phyloP scores from a whole-genome alignment of 345 rosid genomes.

The Nephelium lappaceum region DNA sequence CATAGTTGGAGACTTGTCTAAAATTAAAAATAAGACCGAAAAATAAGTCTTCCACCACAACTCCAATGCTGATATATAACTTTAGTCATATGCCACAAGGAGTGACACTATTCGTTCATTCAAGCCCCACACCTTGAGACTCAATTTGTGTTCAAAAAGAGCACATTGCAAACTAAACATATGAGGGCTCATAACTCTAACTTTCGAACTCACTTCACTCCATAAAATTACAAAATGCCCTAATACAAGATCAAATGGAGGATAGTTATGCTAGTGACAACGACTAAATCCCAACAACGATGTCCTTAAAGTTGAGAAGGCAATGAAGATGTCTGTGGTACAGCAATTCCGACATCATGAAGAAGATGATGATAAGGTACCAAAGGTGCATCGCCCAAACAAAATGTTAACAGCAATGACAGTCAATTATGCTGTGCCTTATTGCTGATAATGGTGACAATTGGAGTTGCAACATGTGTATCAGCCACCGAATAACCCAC shows the following conservation, averaged over 20 bases:
- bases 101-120: no score
- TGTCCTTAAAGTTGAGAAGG: constrained; percentile 9
- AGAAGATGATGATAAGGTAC: neutral
- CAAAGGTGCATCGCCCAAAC: neutral
- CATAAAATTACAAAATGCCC: neutral
- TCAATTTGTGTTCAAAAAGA: neutral
- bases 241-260: neutral
- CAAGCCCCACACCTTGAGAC: neutral
- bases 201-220: neutral
- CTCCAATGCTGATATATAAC: neutral
- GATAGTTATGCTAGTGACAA: neutral
- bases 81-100: no score
- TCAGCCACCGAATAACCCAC: neutral
- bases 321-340: neutral
- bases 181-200: neutral
- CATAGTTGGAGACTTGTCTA: neutral
- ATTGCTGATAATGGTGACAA: neutral
- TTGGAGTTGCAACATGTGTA: neutral
- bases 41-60: neutral
- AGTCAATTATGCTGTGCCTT: neutral
- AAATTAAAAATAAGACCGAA: neutral
- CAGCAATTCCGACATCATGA: neutral
- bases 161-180: neutral
- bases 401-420: neutral
- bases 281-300: neutral